A percentile compares a stretch with the other conserved stretches of the same genome.
phyloP scores from a whole-genome alignment of 352 stramenopile species.

The Phytopythium oedochilum region DNA sequence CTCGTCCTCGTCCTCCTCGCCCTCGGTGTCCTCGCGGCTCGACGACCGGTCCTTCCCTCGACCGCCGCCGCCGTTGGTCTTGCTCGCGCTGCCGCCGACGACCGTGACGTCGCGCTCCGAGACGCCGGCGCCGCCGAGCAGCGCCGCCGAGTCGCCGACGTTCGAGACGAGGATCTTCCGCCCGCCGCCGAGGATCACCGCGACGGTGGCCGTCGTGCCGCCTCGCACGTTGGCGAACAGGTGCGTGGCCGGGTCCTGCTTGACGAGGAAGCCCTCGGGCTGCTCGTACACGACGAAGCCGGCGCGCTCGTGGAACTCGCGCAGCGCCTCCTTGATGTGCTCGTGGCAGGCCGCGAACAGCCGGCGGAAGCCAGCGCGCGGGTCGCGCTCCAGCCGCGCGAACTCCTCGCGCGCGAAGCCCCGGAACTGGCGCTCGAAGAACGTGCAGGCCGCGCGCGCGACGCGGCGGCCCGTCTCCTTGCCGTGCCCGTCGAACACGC shows the following conservation, averaged over 20 bases:
- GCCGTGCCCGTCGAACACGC: constrained; percentile 86
- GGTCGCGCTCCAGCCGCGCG: constrained; percentile 40
- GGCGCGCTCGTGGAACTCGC: constrained; percentile 46
- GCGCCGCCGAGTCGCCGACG: constrained; percentile 70
- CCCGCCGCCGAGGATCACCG: constrained; percentile 67
- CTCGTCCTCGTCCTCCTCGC: constrained; percentile 7
- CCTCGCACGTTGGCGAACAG: constrained; percentile 79
- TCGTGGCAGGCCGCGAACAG: constrained; percentile 62
- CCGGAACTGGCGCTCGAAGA: constrained; percentile 62
- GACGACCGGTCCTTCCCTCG: constrained; percentile 10
- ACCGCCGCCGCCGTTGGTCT: background rate
- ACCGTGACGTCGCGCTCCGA: constrained; percentile 25
- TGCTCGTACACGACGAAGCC: constrained; percentile 58
- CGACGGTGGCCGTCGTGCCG: constrained; percentile 81
- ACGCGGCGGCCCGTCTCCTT: constrained; percentile 69
- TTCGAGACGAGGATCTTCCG: constrained; percentile 76
- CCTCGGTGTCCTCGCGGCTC: constrained; percentile 6
- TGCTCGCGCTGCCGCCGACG: constrained; percentile 5
- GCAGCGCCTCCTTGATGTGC: constrained; percentile 58
- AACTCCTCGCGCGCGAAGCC: constrained; percentile 41
- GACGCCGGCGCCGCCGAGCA: constrained; percentile 30
- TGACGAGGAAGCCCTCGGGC: constrained; percentile 56
- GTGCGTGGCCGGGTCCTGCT: constrained; percentile 24
- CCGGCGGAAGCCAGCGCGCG: constrained; percentile 35
- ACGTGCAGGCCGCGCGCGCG: constrained; percentile 49